phyloP scores from a whole-genome alignment of 495 filamentous ascomycete genomes.

The Penicillium verhagenii region DNA sequence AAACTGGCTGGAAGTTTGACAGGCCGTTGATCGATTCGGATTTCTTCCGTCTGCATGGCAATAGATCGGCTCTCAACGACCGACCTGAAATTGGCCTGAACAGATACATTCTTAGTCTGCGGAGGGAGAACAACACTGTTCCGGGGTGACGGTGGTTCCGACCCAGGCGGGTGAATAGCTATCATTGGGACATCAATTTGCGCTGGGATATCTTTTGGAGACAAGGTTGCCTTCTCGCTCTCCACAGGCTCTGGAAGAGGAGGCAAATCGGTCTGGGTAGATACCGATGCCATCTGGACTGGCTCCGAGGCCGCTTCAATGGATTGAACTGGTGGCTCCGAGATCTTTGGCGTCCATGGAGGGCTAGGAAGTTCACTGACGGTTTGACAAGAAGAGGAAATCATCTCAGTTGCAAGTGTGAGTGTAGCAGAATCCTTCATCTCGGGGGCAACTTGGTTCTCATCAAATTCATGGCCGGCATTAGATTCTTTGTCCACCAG shows the following conservation, averaged over 20 bases:
- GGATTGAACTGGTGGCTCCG: conserved; percentile 23
- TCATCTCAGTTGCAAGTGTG: conserved; percentile 52
- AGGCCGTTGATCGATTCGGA: conserved; percentile 71
- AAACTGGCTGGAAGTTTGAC: conserved; percentile 74
- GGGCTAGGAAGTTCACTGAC: conserved; percentile 64
- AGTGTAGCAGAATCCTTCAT: conserved; percentile 32
- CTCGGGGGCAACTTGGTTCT: conserved; percentile 6
- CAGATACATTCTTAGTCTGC: conserved; percentile 59
- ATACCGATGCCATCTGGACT: conserved; percentile 49
- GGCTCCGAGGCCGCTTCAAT: conserved; percentile 10
- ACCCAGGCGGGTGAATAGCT: conserved; percentile 62
- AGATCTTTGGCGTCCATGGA: conserved; percentile 62
- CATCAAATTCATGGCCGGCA: neutral
- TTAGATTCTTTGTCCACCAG: neutral
- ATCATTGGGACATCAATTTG: conserved; percentile 57
- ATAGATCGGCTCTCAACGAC: conserved; percentile 44
- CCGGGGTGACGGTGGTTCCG: conserved; percentile 62
- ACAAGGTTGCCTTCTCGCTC: conserved; percentile 13
- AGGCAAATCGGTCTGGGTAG: conserved; percentile 67
- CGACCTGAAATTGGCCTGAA: conserved; percentile 48
- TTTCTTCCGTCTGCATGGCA: conserved; percentile 84
- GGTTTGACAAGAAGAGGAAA: conserved; percentile 72
- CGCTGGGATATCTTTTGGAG: conserved; percentile 21
- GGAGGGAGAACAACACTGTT: conserved; percentile 61
- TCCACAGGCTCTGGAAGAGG: conserved; percentile 7